Percentiles rank a stretch among this genome's conserved stretches.
Conservation (phyloP, 306 rosid genomes). For the Argentina anserina region DNA sequence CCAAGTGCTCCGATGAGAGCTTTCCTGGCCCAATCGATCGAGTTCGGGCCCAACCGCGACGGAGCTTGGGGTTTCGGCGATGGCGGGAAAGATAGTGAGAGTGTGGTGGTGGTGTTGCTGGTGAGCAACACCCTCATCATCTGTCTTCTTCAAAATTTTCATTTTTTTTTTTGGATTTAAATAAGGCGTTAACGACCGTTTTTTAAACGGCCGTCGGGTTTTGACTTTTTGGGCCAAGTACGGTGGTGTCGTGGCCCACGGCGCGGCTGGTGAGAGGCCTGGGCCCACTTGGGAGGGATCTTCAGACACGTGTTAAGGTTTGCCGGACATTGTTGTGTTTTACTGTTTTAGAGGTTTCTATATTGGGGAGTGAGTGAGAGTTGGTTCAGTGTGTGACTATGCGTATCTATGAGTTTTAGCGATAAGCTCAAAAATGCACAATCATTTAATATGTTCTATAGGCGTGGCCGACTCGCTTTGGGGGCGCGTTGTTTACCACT, state of each 20-base stretch:
- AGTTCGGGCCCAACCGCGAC: conserved; percentile 8
- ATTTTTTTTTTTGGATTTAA: background rate
- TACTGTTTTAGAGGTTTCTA: background rate
- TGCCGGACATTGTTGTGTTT: background rate
- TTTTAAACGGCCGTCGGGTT: no score
- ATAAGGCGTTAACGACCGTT: background rate
- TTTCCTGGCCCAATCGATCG: conserved; percentile 24
- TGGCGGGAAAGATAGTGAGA: conserved; percentile 20
- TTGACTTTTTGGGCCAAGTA: no score
- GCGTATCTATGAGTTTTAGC: background rate
- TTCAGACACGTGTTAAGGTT: background rate
- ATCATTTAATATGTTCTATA: background rate
- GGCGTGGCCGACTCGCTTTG: background rate
- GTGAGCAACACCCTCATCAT: conserved; percentile 41
- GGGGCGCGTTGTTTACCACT: background rate
- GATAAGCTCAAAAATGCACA: conserved; percentile 18
- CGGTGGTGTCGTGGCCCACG: background rate
- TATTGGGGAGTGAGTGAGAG: background rate
- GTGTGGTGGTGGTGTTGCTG: conserved; percentile 28
- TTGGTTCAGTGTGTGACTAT: background rate
- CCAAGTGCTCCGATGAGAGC: conserved; percentile 37
- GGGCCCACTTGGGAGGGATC: background rate
- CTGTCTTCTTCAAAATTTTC: background rate
- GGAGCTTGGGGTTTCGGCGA: conserved; percentile 25
- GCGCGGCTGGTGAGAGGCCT: background rate